Evolutionary conservation across 2,329 filamentous ascomycete genomes (phyloP).

Genomic region (Cladophialophora psammophila): DNA sequence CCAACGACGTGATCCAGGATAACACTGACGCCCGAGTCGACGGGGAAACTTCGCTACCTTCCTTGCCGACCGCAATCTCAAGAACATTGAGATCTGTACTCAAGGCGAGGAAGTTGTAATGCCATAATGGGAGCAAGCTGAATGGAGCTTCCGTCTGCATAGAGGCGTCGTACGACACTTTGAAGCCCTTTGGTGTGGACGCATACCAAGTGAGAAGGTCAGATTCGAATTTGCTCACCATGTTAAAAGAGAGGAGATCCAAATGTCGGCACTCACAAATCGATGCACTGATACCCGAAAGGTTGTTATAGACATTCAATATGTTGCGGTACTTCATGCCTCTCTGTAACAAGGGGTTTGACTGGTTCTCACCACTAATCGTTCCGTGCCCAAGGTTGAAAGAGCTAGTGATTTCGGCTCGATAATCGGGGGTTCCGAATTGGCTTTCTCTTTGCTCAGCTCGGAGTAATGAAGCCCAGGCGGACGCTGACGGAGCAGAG

Average conservation of each 20-base stretch:
- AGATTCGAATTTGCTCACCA: conserved; percentile 24
- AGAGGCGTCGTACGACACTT: background rate
- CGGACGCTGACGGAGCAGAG: conserved; percentile 24
- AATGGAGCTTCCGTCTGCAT: conserved; percentile 19
- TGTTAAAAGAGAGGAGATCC: conserved; percentile 16
- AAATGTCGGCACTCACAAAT: conserved; percentile 28
- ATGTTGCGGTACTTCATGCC: conserved; percentile 11
- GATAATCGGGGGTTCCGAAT: background rate
- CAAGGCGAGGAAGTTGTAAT: conserved; percentile 26
- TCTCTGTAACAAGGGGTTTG: background rate
- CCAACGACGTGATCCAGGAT: conserved; percentile 23
- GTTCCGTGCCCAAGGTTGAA: background rate
- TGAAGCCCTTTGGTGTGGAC: conserved; percentile 12
- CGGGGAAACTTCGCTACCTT: conserved; percentile 10
- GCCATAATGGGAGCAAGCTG: conserved; percentile 29
- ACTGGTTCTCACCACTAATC: background rate
- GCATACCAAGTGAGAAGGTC: conserved; percentile 26
- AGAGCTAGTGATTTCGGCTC: background rate
- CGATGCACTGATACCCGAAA: conserved; percentile 29
- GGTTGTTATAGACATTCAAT: conserved; percentile 24
- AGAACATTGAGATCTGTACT: conserved; percentile 23
- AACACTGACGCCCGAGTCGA: conserved; percentile 19
- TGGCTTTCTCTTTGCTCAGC: conserved; percentile 9
- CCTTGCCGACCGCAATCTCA: conserved; percentile 24
- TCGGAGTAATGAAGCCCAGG: conserved; percentile 23